phyloP scores from a whole-genome alignment of 23 red algal species.

The Agarophyton chilense region DNA sequence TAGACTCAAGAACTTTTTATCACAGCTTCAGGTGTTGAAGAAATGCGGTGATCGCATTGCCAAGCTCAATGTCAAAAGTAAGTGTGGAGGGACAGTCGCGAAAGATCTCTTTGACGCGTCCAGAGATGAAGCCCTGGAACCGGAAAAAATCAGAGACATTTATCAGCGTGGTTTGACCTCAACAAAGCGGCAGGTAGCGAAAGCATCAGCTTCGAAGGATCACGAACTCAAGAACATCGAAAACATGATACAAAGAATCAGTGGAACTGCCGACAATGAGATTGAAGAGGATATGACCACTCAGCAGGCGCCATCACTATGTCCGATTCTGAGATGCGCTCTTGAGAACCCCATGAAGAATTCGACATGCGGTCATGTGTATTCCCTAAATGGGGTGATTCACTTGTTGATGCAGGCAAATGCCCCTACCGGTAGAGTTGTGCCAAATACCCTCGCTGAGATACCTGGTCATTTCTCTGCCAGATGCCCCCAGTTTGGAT shows the following conservation, averaged over 20 bases:
- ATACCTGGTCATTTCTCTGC: conserved; percentile 13
- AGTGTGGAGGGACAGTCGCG: background rate
- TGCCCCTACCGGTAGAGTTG: background rate
- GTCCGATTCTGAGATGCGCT: conserved; percentile 28
- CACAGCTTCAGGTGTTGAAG: background rate
- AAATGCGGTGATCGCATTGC: background rate
- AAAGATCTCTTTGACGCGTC: conserved; percentile 12
- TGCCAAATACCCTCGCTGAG: conserved; percentile 15
- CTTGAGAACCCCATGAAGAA: conserved; percentile 56
- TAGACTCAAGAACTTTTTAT: background rate
- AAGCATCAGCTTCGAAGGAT: conserved; percentile 3
- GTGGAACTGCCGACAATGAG: conserved; percentile 18
- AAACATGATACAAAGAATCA: background rate
- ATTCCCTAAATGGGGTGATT: conserved; percentile 45
- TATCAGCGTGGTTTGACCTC: background rate
- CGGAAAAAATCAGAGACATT: background rate
- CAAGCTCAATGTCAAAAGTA: background rate
- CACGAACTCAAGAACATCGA: conserved; percentile 1
- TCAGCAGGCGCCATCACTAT: conserved; percentile 10
- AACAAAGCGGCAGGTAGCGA: too few relatives aligned
- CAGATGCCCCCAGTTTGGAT: conserved; percentile 33
- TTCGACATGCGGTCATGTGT: conserved; percentile 41
- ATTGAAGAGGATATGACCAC: conserved; percentile 42
- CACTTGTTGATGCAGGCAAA: conserved; percentile 42
- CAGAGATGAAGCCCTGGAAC: conserved; percentile 2